A percentile compares a stretch with the other conserved stretches of the same genome.
These are phyloP conservation scores for Mycena latifolia DNA, from an alignment of 768 basidiomycete species.

Conservation along the genomic window DNA sequence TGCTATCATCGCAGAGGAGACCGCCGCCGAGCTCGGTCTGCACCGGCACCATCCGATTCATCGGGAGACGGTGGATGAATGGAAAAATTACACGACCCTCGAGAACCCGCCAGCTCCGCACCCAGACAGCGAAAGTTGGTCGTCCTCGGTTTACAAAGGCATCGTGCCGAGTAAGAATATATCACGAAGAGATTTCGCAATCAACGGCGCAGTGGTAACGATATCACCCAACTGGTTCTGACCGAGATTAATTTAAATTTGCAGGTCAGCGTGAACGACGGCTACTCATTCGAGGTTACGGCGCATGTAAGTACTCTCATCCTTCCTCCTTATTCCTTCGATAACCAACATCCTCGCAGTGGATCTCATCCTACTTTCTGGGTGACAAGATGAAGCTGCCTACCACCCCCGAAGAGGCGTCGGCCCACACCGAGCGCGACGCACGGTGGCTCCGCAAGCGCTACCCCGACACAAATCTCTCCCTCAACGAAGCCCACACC, in stretches of 20 bases:
- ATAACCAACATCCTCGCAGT: slow-evolving; percentile 36
- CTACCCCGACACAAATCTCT: slow-evolving; percentile 63
- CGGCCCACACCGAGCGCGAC: slow-evolving; percentile 54
- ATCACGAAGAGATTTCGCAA: slow-evolving; percentile 66
- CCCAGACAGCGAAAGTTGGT: slow-evolving; percentile 50
- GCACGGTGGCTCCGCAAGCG: slow-evolving; percentile 68
- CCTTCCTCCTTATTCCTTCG: neutral
- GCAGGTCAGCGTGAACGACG: slow-evolving; percentile 67
- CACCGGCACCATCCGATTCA: slow-evolving; percentile 48
- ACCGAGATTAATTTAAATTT: neutral
- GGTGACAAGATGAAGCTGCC: slow-evolving; percentile 67
- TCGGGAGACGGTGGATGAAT: slow-evolving; percentile 40
- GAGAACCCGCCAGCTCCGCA: slow-evolving; percentile 53
- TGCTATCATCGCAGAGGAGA: slow-evolving; percentile 53
- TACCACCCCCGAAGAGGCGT: slow-evolving; percentile 57
- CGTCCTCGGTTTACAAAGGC: slow-evolving; percentile 69
- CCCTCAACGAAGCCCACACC: slow-evolving; percentile 66
- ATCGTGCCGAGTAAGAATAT: slow-evolving; percentile 73
- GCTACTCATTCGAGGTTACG: slow-evolving; percentile 64
- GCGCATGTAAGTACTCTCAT: slow-evolving; percentile 50
- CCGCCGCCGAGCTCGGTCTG: slow-evolving; percentile 64
- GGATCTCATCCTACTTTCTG: slow-evolving; percentile 75
- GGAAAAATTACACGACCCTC: slow-evolving; percentile 54
- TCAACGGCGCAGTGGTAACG: slow-evolving; percentile 71
- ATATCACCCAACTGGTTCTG: too few species aligned